These are phyloP conservation scores for Fraxinus nigra DNA, from an alignment of 305 asterid genomes.

Conservation along the genomic window DNA sequence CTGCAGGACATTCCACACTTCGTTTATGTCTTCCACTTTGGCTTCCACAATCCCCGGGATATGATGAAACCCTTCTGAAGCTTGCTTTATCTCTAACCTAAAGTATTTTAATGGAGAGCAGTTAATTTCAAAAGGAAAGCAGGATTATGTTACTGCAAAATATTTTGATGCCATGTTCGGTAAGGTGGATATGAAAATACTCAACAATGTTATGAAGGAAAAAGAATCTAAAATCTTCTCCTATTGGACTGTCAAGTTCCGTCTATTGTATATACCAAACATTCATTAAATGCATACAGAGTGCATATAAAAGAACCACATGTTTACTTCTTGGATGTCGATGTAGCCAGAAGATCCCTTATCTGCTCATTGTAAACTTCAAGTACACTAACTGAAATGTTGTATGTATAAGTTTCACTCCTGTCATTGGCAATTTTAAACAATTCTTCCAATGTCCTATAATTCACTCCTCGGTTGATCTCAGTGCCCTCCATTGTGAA, in stretches of 20 bases:
- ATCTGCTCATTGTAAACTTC: slow-evolving; percentile 98
- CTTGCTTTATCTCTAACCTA: slow-evolving; percentile 95
- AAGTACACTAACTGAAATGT: slow-evolving; percentile 91
- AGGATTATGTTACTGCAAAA: background rate
- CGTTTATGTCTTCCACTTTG: slow-evolving; percentile 61
- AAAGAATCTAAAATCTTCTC: background rate
- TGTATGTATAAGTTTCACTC: slow-evolving; percentile 58
- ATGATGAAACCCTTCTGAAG: slow-evolving; percentile 86
- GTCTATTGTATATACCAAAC: background rate
- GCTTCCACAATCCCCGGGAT: slow-evolving; percentile 94
- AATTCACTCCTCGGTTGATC: slow-evolving; percentile 82
- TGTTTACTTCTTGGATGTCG: slow-evolving; percentile 75
- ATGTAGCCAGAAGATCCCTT: slow-evolving; percentile 73
- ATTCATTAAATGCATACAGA: background rate
- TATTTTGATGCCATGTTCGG: background rate
- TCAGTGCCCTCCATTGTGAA: slow-evolving; percentile 97
- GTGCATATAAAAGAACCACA: slow-evolving; percentile 13
- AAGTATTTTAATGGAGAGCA: slow-evolving; percentile 16
- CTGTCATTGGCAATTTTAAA: slow-evolving; percentile 71
- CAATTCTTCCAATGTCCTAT: slow-evolving; percentile 81
- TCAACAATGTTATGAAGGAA: background rate
- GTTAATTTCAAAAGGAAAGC: background rate
- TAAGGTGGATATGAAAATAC: background rate
- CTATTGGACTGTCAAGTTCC: background rate
- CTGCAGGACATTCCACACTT: slow-evolving; percentile 91